A percentile compares a stretch with the other conserved stretches of the same genome.
Evolutionary conservation across 176 grass and related monocot genomes (phyloP).

Genomic region (Musa schizocarpa): DNA sequence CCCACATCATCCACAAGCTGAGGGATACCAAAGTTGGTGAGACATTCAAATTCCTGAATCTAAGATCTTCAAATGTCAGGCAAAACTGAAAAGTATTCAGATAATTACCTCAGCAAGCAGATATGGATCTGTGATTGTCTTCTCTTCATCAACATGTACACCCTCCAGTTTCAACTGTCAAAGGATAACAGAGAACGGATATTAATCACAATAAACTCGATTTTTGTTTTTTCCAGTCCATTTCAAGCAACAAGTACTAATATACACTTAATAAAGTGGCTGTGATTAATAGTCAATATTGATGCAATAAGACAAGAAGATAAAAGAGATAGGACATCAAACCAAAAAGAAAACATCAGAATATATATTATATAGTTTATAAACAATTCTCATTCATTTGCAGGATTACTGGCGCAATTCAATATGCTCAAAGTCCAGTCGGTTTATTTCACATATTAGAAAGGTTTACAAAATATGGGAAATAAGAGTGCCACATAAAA

Average conservation of each 20-base stretch:
- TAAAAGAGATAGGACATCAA: neutral
- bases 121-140: conserved; percentile 56
- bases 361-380: no score
- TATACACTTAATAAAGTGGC: no score
- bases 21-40: neutral
- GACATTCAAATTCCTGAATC: neutral
- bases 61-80: neutral
- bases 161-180: conserved; percentile 70
- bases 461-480: neutral
- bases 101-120: conserved; percentile 71
- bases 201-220: neutral
- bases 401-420: no score
- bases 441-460: neutral
- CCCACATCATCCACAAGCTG: neutral
- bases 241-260: no score
- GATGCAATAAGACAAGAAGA: neutral
- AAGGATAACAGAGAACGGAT: neutral
- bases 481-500: neutral
- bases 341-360: no score
- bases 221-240: neutral
- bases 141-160: conserved; percentile 79
- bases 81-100: neutral
- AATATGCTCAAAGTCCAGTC: neutral
- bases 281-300: neutral
- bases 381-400: no score